Evolutionary conservation across 2,329 filamentous ascomycete genomes (phyloP).

Genomic region (Xylaria sp.): DNA sequence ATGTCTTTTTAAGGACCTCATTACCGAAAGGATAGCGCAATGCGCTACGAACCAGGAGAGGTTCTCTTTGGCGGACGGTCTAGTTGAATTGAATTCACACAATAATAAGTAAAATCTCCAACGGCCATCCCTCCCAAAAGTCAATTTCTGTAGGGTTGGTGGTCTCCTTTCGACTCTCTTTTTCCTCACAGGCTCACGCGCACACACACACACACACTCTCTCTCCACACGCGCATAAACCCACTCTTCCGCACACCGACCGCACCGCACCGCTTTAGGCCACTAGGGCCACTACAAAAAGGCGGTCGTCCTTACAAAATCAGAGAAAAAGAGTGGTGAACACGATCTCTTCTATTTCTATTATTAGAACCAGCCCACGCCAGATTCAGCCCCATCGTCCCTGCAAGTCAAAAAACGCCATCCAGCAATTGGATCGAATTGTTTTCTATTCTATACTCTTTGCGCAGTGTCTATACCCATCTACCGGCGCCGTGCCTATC

Average conservation of each 20-base stretch:
- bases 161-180: too few relatives aligned
- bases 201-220: too few relatives aligned
- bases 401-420: slow-evolving; percentile 43
- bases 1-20: background rate
- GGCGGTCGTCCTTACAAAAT: slow-evolving; percentile 3
- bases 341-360: slow-evolving; percentile 58
- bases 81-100: background rate
- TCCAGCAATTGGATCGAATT: slow-evolving; percentile 29
- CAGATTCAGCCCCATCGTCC: slow-evolving; percentile 57
- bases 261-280: slow-evolving; percentile 4
- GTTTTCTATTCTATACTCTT: slow-evolving; percentile 10
- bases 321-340: slow-evolving; percentile 39
- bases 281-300: background rate
- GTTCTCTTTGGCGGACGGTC: background rate
- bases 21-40: background rate
- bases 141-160: background rate
- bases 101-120: background rate
- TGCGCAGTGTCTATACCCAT: slow-evolving; percentile 22
- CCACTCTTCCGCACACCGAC: slow-evolving; percentile 23
- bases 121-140: background rate
- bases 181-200: too few relatives aligned
- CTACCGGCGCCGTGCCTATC: too few relatives aligned
- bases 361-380: slow-evolving; percentile 58
- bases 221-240: background rate
- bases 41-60: background rate